A percentile compares a stretch with the other conserved stretches of the same genome.
phyloP scores from a whole-genome alignment of 2,329 filamentous ascomycete species.

The Camptophora hylomeconis region DNA sequence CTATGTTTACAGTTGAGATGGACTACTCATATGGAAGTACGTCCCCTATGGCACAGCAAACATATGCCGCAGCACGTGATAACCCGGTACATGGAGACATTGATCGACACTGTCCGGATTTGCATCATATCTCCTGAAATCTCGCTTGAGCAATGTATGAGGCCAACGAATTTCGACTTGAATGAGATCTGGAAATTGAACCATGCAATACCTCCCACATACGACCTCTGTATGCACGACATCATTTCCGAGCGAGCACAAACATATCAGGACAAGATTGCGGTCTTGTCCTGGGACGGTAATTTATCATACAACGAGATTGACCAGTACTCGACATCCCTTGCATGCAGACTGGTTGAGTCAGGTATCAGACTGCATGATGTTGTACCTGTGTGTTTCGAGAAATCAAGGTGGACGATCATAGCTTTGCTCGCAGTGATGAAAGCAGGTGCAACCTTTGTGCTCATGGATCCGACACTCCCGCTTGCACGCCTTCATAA shows the following conservation, averaged over 20 bases:
- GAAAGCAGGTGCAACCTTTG: slow-evolving; percentile 30
- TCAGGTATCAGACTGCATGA: slow-evolving; percentile 27
- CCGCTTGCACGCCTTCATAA: slow-evolving; percentile 24
- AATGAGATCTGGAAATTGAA: slow-evolving; percentile 20
- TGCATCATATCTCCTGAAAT: slow-evolving; percentile 21
- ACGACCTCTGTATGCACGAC: slow-evolving; percentile 13
- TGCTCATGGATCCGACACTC: slow-evolving; percentile 28
- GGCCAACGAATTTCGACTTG: slow-evolving; percentile 20
- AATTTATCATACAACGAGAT: slow-evolving; percentile 25
- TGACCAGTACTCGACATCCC: slow-evolving; percentile 21
- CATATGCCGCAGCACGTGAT: slow-evolving; percentile 32
- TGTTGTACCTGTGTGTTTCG: slow-evolving; percentile 29
- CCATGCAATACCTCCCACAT: slow-evolving; percentile 10
- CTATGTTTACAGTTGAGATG: slow-evolving; percentile 20
- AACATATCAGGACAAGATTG: slow-evolving; percentile 10
- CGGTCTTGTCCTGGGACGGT: slow-evolving; percentile 28
- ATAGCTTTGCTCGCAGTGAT: slow-evolving; percentile 29
- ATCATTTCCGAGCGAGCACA: slow-evolving; percentile 8
- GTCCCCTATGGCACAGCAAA: slow-evolving; percentile 29
- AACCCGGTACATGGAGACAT: slow-evolving; percentile 28
- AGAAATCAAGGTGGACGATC: slow-evolving; percentile 31
- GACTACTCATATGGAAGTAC: slow-evolving; percentile 23
- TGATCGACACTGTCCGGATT: slow-evolving; percentile 28
- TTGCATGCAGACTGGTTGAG: slow-evolving; percentile 24
- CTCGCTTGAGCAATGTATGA: slow-evolving; percentile 23